A percentile compares a stretch with the other conserved stretches of the same genome.
These are phyloP conservation scores for Aegle marmelos DNA, from an alignment of 345 rosid species.

Conservation along the genomic window DNA sequence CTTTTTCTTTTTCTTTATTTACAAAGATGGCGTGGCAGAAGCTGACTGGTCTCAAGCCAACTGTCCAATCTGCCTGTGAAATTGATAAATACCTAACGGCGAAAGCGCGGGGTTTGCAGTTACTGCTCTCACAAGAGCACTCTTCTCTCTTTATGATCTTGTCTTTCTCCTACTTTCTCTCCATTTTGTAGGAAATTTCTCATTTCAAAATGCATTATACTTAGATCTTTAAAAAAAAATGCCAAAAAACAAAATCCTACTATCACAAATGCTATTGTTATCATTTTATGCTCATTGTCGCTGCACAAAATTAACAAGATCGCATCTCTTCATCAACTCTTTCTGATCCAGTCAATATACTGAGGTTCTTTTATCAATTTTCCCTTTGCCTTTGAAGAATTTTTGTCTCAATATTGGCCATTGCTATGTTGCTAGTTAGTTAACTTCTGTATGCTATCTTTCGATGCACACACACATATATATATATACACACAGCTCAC, in stretches of 20 bases:
- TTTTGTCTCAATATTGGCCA: neutral
- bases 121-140: constrained; percentile 20
- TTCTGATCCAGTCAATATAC: neutral
- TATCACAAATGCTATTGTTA: no score
- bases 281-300: neutral
- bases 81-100: constrained; percentile 52
- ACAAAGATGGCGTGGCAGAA: neutral
- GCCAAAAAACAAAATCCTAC: neutral
- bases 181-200: neutral
- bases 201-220: neutral
- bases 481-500: no score
- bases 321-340: neutral
- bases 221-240: neutral
- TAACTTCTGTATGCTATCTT: neutral
- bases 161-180: neutral
- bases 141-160: neutral
- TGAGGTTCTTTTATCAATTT: neutral
- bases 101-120: constrained; percentile 35
- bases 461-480: no score
- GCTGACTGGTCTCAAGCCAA: neutral
- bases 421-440: neutral
- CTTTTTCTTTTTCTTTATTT: no score
- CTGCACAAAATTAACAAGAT: neutral
- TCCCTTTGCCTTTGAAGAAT: no score
- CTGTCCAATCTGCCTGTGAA: constrained; percentile 26